phyloP scores from a whole-genome alignment of 129 eudicot genomes.

The Flaveria robusta region DNA sequence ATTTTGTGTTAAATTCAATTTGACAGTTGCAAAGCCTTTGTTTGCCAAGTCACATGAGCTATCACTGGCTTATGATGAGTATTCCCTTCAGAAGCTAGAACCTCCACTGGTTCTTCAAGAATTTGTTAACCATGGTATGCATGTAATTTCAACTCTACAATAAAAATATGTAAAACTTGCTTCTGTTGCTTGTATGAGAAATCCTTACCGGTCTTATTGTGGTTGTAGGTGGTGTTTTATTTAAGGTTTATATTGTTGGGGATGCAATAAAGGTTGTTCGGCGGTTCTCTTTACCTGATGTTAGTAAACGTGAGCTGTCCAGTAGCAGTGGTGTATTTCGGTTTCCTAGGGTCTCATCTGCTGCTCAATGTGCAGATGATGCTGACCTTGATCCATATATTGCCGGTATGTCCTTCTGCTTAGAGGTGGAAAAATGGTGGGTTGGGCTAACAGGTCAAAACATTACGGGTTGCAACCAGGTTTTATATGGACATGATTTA shows the following conservation, averaged over 20 bases:
- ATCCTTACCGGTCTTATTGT: neutral
- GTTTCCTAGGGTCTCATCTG: slow-evolving; percentile 93
- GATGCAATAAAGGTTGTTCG: slow-evolving; percentile 88
- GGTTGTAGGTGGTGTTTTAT: slow-evolving; percentile 75
- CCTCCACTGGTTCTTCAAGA: slow-evolving; percentile 97
- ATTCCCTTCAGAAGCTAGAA: slow-evolving; percentile 80
- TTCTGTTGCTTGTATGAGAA: no score
- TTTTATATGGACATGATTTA: neutral
- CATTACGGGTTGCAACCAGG: neutral
- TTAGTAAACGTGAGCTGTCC: slow-evolving; percentile 70
- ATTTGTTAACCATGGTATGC: slow-evolving; percentile 88
- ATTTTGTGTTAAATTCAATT: no score
- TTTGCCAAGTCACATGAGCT: slow-evolving; percentile 20
- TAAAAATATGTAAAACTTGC: no score
- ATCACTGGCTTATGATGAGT: slow-evolving; percentile 85
- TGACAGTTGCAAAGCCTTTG: slow-evolving; percentile 67
- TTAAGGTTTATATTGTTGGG: slow-evolving; percentile 89
- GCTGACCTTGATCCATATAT: slow-evolving; percentile 88
- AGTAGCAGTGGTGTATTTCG: slow-evolving; percentile 73
- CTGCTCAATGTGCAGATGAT: slow-evolving; percentile 96
- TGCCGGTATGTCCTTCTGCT: slow-evolving; percentile 52
- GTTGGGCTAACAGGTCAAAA: neutral
- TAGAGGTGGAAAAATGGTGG: no score
- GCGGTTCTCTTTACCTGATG: slow-evolving; percentile 90
- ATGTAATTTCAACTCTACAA: no score